These are phyloP conservation scores for Quercus alba DNA, from an alignment of 306 rosid species.

Conservation along the genomic window DNA sequence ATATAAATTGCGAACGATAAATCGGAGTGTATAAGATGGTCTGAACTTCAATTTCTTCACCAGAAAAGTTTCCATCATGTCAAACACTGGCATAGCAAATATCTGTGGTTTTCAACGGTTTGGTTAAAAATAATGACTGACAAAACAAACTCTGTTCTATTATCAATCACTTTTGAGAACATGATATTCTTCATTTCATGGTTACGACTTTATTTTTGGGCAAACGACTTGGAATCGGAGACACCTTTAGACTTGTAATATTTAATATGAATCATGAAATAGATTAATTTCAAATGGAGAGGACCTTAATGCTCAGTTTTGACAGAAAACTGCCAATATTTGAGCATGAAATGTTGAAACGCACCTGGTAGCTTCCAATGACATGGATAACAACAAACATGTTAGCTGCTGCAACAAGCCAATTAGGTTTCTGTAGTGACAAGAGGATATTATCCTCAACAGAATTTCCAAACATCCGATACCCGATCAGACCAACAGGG, in stretches of 20 bases:
- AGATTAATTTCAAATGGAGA: too few relatives aligned
- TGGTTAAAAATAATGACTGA: background rate
- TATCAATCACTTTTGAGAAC: too few relatives aligned
- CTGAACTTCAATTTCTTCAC: constrained; percentile 42
- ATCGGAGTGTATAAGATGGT: constrained; percentile 58
- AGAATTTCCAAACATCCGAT: constrained; percentile 48
- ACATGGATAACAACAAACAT: constrained; percentile 72
- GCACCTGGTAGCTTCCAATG: constrained; percentile 77
- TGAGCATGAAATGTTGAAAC: background rate
- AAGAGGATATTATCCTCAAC: constrained; percentile 49
- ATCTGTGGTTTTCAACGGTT: constrained; percentile 28
- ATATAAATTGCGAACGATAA: constrained; percentile 42
- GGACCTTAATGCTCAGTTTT: too few relatives aligned
- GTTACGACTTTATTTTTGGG: too few relatives aligned
- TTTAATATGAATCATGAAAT: too few relatives aligned
- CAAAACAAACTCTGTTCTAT: background rate
- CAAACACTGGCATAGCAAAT: constrained; percentile 80
- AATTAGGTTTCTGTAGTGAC: constrained; percentile 44
- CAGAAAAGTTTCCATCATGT: constrained; percentile 67
- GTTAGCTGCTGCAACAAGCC: constrained; percentile 79
- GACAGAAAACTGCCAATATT: background rate
- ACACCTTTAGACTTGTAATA: too few relatives aligned
- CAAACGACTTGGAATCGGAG: too few relatives aligned
- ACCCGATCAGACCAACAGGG: constrained; percentile 74
- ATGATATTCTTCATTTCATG: too few relatives aligned